Base-by-base conservation (phyloP, 2,329 filamentous ascomycete genomes). In the Scopulariopsis brevicaulis region DNA sequence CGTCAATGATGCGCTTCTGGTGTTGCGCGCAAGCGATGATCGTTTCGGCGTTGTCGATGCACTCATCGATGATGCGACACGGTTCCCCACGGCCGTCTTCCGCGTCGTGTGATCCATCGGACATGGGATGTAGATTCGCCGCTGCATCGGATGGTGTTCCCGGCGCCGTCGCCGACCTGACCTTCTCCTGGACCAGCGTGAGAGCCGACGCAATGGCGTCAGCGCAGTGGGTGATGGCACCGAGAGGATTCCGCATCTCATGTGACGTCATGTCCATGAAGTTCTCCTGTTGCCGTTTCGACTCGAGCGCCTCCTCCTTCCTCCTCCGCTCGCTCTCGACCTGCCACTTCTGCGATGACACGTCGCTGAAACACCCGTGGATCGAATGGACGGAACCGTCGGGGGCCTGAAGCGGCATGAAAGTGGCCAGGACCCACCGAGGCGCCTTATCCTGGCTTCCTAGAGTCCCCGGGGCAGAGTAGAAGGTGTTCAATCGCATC, bases 21-120 rank as follows among this genome's bases (percentile, higher is more conserved):
- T 93, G 88, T 64, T 89, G 84, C 1, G 88, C 85, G 63, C 89
- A 93, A 11, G 88, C 79, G 28, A 85, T 81, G 61, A 94, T 92
- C 0, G 86, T 92, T 65, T 91, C 85, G 2, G 87, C 85, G 18
- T 86, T 86, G 62, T 91, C 87, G 53, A 89, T 80, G 59, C 84
- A 85, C 63, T 78, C 81, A 8, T 75, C 72, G 3, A 89, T 66
- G 28, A n/a, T 35, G 20, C 28, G 52, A 34, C 25, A 11, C 25
- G 28, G 11, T 20, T 50, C 46, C 46, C 46, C 46, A 22, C 46
- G n/a, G 20, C 22, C 11, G 25, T 50, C 35, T 24, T 56, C 32
- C 8, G 20, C 53, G 15, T 53, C 34, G 12, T 24, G 20, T 18
- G 51, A 22, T 4, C 28, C 37, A 15, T 48, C 40, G 14, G 12